These are phyloP conservation scores for Echria macrotheca DNA, from an alignment of 495 filamentous ascomycete species.

Conservation along the genomic window DNA sequence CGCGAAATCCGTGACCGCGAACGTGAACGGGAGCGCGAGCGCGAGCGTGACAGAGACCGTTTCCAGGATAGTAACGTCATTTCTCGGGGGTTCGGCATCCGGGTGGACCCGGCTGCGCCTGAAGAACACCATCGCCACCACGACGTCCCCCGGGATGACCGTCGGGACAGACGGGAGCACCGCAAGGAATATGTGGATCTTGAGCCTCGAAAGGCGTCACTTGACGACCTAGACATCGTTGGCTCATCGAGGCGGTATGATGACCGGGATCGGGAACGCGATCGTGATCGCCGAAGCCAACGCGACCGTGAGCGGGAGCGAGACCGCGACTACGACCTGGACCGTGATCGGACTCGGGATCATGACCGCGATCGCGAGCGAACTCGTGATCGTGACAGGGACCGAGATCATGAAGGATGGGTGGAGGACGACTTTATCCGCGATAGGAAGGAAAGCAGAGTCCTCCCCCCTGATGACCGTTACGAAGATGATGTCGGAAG, in stretches of 20 bases:
- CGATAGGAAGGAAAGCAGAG: constrained; percentile 20
- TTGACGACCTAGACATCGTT: constrained; percentile 30
- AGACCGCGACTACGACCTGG: constrained; percentile 19
- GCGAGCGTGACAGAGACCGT: constrained; percentile 6
- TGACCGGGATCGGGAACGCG: constrained; percentile 16
- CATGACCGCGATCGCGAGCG: neutral
- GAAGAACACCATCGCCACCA: constrained; percentile 25
- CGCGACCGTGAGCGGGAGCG: constrained; percentile 6
- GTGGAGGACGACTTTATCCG: constrained; percentile 20
- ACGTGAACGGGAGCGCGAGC: constrained; percentile 21
- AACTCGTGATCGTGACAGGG: neutral
- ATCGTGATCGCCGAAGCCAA: constrained; percentile 7
- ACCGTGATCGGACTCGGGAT: neutral
- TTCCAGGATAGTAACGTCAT: constrained; percentile 35
- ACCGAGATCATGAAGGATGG: neutral
- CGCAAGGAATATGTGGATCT: constrained; percentile 19
- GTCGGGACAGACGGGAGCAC: constrained; percentile 27
- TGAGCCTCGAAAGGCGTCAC: constrained; percentile 31
- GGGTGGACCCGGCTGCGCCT: constrained; percentile 29
- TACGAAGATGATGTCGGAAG: constrained; percentile 26
- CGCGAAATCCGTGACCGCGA: constrained; percentile 23
- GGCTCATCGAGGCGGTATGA: constrained; percentile 17
- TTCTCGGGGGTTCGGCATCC: constrained; percentile 42
- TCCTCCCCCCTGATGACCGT: too few species aligned
- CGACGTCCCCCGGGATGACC: constrained; percentile 30